Conservation (phyloP, 2,329 filamentous ascomycete species). For the Aspergillus intermedius region DNA sequence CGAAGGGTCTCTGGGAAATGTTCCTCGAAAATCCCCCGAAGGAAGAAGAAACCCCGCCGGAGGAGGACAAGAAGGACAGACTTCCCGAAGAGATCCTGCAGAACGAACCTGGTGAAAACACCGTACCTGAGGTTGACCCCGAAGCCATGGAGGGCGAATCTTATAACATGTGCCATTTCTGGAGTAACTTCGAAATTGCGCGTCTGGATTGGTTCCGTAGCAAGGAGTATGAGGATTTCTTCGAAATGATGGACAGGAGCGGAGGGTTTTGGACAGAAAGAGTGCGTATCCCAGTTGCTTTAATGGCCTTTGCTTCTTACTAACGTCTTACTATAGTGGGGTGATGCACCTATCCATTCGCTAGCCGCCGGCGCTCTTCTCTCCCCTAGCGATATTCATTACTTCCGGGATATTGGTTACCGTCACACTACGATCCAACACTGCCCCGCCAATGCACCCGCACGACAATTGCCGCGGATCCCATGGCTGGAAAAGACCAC, state of each 20-base stretch:
- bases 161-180: conserved; percentile 99
- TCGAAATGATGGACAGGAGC: conserved; percentile 96
- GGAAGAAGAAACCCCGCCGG: conserved; percentile 43
- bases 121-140: conserved; percentile 73
- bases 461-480: conserved; percentile 71
- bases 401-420: conserved; percentile 98
- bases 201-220: conserved; percentile 92
- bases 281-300: conserved; percentile 50
- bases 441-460: conserved; percentile 90
- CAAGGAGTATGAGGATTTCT: conserved; percentile 96
- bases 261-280: conserved; percentile 99
- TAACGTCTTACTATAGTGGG: conserved; percentile 60
- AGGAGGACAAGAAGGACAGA: conserved; percentile 60
- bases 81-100: conserved; percentile 77
- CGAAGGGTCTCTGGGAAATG: conserved; percentile 97
- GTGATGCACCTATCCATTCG: conserved; percentile 96
- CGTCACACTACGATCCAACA: conserved; percentile 98
- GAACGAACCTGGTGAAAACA: conserved; percentile 63
- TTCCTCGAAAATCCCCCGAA: conserved; percentile 69
- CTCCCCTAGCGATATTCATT: conserved; percentile 78
- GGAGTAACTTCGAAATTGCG: conserved; percentile 99
- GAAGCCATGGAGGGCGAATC: conserved; percentile 95
- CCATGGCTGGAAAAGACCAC: conserved; percentile 80
- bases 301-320: not conserved
- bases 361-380: conserved; percentile 87